Evolutionary conservation across 192 early-diverging fungal species (phyloP), one percentile per base, ranked within the genome.

Genomic region (Linnemannia elongata): DNA sequence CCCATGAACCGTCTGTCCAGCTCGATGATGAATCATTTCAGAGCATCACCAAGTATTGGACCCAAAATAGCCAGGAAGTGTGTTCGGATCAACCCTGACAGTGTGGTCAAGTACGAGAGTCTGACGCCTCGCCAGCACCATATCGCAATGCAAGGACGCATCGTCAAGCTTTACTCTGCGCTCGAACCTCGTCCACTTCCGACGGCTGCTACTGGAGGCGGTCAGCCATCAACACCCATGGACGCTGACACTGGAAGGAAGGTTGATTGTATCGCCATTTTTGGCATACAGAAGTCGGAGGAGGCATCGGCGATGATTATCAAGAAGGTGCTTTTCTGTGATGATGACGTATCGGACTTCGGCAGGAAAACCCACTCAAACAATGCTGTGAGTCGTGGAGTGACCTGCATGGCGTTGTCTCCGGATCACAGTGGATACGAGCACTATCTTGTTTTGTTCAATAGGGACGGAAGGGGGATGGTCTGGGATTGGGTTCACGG

Each of bases 401-500:
- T 81, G 22, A 81, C 76, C 68, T 81, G 85, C 12, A 78, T 81
- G 72, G 63, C 85, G 1, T 18, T 78, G 20, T 87, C 76, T 60
- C 85, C 80, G 3, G 57, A 69, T 24, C 38, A 70, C 9, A 81
- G 76, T 52, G 66, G 72, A 0, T 87, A 63, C 41, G 85, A 81
- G 42, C 39, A 80, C 1, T 52, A 79, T 63, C 47, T 78, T 18
- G 79, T 81, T 15, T 24, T 87, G 6, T 81, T 87, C 41, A 87
- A 87, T 30, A 36, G 54, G 18, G 36, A 75, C n/a, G 76, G 80
- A 6, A 57, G 79, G 5, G 79, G 72, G 0, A 75, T 81, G 36
- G 78, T 87, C 8, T 81, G 79, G 79, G 85, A 87, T 41, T 87
- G 79, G 79, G 72, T 87, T 2, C 77, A 81, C 20, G 76, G 81